These are phyloP conservation scores for Polyplosphaeria fusca DNA, from an alignment of 495 filamentous ascomycete species.

Conservation along the genomic window DNA sequence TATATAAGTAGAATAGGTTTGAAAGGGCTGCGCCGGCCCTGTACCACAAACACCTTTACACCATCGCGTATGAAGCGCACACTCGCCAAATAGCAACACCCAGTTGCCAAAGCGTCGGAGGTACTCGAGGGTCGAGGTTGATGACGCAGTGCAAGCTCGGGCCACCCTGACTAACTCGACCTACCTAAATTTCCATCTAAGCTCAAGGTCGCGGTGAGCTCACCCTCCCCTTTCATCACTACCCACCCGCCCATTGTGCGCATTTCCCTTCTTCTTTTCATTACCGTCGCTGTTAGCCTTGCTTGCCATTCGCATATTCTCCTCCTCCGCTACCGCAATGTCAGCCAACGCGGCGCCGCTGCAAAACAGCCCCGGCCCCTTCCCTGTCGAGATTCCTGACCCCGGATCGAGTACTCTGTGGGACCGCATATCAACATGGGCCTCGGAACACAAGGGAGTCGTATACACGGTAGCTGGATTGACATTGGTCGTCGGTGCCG, in stretches of 20 bases:
- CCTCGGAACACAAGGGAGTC: slow-evolving; percentile 87
- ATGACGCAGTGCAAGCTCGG: slow-evolving; percentile 23
- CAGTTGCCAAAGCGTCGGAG: too few species aligned
- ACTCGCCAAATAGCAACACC: too few species aligned
- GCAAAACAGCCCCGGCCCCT: slow-evolving; percentile 46
- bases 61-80: too few species aligned
- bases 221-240: slow-evolving; percentile 23
- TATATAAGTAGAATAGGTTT: too few species aligned
- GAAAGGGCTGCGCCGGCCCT: too few species aligned
- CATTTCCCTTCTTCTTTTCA: not conserved
- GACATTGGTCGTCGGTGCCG: slow-evolving; percentile 82
- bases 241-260: slow-evolving; percentile 14
- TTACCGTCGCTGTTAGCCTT: not conserved
- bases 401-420: slow-evolving; percentile 67
- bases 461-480: slow-evolving; percentile 96
- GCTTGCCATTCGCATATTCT: not conserved
- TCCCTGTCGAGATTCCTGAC: slow-evolving; percentile 39
- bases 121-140: slow-evolving; percentile 10
- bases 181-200: slow-evolving; percentile 25
- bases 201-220: not conserved
- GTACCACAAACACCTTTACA: too few species aligned
- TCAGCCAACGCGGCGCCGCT: slow-evolving; percentile 23
- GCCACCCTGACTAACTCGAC: slow-evolving; percentile 10
- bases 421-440: slow-evolving; percentile 88
- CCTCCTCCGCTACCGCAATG: slow-evolving; percentile 19